phyloP scores from a whole-genome alignment of 1,284 basidiomycete species.

The Moesziomyces parantarcticus region DNA sequence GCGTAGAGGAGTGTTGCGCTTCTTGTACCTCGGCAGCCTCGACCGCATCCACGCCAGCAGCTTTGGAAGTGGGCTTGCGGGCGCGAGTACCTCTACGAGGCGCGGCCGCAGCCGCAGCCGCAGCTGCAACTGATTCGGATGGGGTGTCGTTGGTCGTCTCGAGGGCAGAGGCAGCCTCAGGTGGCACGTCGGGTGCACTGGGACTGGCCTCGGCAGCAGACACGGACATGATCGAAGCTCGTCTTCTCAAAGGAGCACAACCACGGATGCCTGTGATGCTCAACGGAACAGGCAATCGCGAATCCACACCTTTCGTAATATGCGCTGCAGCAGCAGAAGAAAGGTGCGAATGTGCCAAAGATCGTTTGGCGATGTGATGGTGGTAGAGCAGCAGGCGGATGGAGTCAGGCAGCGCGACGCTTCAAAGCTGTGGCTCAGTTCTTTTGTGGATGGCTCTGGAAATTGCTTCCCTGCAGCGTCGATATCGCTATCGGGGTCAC shows the following conservation, averaged over 20 bases:
- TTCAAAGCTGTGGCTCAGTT: background rate
- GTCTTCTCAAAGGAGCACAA: slow-evolving; percentile 6
- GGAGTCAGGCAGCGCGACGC: background rate
- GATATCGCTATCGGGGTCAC: background rate
- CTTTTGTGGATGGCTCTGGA: background rate
- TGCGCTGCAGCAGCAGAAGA: slow-evolving; percentile 1
- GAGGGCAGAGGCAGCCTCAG: slow-evolving; percentile 5
- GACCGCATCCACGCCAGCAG: slow-evolving; percentile 24
- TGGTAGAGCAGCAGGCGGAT: background rate
- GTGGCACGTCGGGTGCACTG: slow-evolving; percentile 2
- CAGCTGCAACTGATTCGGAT: background rate
- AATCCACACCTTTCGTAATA: slow-evolving; percentile 3
- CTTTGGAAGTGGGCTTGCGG: slow-evolving; percentile 30
- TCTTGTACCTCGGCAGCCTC: slow-evolving; percentile 1
- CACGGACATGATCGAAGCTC: slow-evolving; percentile 12
- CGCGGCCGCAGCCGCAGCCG: slow-evolving; percentile 1
- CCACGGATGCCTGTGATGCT: slow-evolving; percentile 1
- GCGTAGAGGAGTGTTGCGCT: slow-evolving; percentile 6
- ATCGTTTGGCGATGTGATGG: background rate
- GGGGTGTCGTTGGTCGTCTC: background rate
- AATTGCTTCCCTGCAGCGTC: background rate
- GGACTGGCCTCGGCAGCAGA: slow-evolving; percentile 5
- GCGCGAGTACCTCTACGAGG: slow-evolving; percentile 30
- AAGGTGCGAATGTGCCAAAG: background rate
- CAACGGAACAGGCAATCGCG: slow-evolving; percentile 1